Conservation (phyloP, 768 basidiomycete species). For the Termitomyces sp. region DNA sequence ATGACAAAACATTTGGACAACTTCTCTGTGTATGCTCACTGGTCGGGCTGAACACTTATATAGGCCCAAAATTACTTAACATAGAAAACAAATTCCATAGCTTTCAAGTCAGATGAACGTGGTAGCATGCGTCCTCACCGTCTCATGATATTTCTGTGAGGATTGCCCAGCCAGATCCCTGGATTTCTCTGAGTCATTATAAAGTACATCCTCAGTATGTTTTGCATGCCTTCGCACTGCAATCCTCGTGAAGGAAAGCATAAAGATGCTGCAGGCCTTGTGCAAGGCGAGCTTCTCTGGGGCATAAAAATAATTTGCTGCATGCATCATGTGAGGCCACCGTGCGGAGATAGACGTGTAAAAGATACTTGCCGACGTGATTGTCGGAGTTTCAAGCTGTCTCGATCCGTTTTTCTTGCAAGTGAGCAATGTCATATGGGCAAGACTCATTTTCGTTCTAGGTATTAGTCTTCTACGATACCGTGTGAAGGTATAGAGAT, state of each 20-base stretch:
- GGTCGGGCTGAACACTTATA: neutral
- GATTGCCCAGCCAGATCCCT: neutral
- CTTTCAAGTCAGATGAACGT: conserved; percentile 2
- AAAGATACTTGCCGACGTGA: neutral
- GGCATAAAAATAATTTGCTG: neutral
- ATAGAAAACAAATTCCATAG: neutral
- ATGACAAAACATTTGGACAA: neutral
- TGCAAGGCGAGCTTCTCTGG: conserved; percentile 1
- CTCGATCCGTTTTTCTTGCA: no score
- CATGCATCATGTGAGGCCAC: conserved; percentile 7
- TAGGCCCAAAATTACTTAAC: conserved; percentile 2
- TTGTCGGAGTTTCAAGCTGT: neutral
- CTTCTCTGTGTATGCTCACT: neutral
- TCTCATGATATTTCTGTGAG: conserved; percentile 11
- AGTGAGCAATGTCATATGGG: no score
- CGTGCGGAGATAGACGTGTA: neutral
- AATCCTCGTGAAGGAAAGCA: conserved; percentile 1
- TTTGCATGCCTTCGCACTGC: neutral
- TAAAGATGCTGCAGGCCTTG: neutral
- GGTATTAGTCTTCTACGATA: neutral
- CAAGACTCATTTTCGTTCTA: neutral
- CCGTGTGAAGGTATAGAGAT: neutral
- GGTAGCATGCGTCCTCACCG: conserved; percentile 8
- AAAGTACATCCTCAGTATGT: neutral
- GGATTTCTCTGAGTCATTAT: conserved; percentile 1